phyloP scores from a whole-genome alignment of 768 basidiomycete species.

The Serendipita sp. region DNA sequence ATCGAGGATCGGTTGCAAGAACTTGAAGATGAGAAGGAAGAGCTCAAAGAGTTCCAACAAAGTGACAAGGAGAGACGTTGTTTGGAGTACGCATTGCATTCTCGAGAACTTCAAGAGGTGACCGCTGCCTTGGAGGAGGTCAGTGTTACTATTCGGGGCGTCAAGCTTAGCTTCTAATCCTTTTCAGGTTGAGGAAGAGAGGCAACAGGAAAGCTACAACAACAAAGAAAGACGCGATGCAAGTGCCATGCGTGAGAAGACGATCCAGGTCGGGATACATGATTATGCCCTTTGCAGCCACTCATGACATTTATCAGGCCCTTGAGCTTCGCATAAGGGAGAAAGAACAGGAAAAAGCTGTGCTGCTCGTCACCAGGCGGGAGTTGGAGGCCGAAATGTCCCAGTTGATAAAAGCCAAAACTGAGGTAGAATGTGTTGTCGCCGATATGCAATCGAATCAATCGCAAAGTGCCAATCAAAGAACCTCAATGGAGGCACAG shows the following conservation, averaged over 20 bases:
- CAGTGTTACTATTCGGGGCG: neutral
- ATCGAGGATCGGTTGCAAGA: slow-evolving; percentile 82
- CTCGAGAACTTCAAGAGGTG: slow-evolving; percentile 81
- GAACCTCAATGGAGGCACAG: slow-evolving; percentile 40
- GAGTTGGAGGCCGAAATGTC: slow-evolving; percentile 72
- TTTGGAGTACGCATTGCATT: slow-evolving; percentile 87
- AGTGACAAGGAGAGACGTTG: slow-evolving; percentile 90
- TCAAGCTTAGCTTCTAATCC: neutral
- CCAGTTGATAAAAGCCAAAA: slow-evolving; percentile 69
- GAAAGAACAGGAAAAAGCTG: slow-evolving; percentile 53
- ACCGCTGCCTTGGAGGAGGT: slow-evolving; percentile 73
- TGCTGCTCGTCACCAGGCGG: slow-evolving; percentile 48
- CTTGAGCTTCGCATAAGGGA: slow-evolving; percentile 59
- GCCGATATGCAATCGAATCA: slow-evolving; percentile 57
- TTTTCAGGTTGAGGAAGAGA: slow-evolving; percentile 35
- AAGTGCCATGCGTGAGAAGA: slow-evolving; percentile 68
- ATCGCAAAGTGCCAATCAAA: slow-evolving; percentile 45
- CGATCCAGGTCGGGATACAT: slow-evolving; percentile 48
- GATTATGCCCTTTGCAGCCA: neutral
- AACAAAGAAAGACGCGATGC: slow-evolving; percentile 71
- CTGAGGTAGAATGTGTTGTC: slow-evolving; percentile 73
- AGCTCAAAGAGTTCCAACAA: slow-evolving; percentile 89
- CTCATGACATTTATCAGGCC: slow-evolving; percentile 28
- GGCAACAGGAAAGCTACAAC: slow-evolving; percentile 64
- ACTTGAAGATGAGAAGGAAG: slow-evolving; percentile 96